Base-by-base conservation (phyloP, 371 early-diverging fungal species). In the Rhizopus arrhizus region DNA sequence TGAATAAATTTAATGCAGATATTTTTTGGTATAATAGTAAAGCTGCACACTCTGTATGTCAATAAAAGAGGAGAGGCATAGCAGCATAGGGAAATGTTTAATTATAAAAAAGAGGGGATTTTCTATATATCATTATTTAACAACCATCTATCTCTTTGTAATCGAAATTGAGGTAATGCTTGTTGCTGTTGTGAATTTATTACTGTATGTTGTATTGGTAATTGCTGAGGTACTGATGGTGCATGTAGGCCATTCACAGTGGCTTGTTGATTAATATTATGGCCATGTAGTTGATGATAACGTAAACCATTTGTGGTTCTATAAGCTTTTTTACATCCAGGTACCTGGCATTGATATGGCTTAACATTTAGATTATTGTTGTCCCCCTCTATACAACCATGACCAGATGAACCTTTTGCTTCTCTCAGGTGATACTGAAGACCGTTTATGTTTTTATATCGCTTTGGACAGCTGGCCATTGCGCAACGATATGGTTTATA, bases 371-470 rank as follows among this genome's bases (percentile, higher is more conserved):
- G 31, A 50, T 52, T 58, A 6, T 57, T 62, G 22, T 34, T 53
- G 29, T 61, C 46, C 29, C 49, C 52, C 32, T 42, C 34, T 36
- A 51, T n/a, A 8, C 59, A 43, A 3, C 74, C 76, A 60, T 80
- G 80, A 2, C 77, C 75, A 13, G 83, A 81, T 3, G 86, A 78
- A 4, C 85, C 85, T 56, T 88, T 88, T 38, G 92, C 89, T 54
- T 91, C 89, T 52, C 89, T 84, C 38, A 96, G 78, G 65, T 96
- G 97, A 73, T 96, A 96, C 67, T 94, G 92, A 7, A 99, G 83
- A 5, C 99, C 99, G 63, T 95, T 97, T 63, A 93, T 85, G 74
- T 98, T 98, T 72, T 97, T 98, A 83, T 98, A 99, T 22, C 85
- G 74, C 64, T 93, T 95, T 53, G 84, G 80, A 61, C 98, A 98